Evolutionary conservation across 768 basidiomycete genomes (phyloP), one percentile per base, ranked within the genome.

Genomic region (Phaeotremella skinneri): DNA sequence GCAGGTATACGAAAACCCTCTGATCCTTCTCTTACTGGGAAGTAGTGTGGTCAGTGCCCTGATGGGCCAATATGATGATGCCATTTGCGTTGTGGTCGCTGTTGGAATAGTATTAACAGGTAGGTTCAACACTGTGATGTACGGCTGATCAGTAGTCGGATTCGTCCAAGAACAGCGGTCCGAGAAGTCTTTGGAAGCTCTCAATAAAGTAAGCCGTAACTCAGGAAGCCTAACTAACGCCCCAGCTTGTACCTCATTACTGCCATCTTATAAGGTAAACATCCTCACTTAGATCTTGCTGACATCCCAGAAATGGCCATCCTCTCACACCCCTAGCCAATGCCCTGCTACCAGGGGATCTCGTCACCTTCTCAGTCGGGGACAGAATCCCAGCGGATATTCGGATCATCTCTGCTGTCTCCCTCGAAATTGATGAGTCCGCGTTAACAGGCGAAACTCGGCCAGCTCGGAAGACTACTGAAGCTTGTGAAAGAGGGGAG

Each of bases 51-150:
- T 97, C 39, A 93, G 91, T 72, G 89, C 88, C 2, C 72, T 91
- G 49, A 90, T 97, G 85, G 94, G 94, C n/a, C 94, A 96, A 69
- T 79, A 89, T 32, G 91, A 98, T 73, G 93, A 98, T 70, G 93
- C 94, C 4, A 79, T 92, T 64, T 93, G 91, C 71, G 97, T 98
- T 61, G 87, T 88, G 1, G 82, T 94, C 9, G 93, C 93, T 26
- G 88, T 98, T 17, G 78, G 90, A 27, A 97, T 97, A 56, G 93
- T 98, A 23, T 79, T 98, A 4, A 93, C 92, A 34, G 91, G 91
- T 93, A 66, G 75, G 83, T 72, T 0, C 4, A 30, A 21, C 5
- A 20, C 14, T 47, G 56, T 59, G 50, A 59, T 50, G 49, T 29
- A 6, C 3, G 55, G 48, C 21, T 45, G 13, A 45, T 6, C 13